Evolutionary conservation across 164 flowering plant genomes (phyloP).

Genomic region (Aristolochia californica): DNA sequence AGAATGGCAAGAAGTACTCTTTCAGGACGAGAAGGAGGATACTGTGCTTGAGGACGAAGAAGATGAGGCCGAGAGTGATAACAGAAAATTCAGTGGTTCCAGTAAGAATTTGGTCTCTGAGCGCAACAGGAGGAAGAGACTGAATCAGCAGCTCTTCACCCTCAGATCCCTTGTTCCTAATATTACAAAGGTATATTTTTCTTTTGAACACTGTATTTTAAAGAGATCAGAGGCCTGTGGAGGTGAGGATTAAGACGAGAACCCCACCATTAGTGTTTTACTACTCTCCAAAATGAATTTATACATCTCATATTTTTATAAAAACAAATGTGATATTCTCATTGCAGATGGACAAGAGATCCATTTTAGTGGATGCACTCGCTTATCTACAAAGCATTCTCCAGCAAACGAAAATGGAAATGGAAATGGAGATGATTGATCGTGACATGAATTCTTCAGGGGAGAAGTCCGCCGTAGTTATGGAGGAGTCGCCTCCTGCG

Average conservation of each 20-base stretch:
- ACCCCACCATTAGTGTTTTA: no score
- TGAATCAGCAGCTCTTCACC: conserved; percentile 17
- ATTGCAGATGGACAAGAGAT: conserved; percentile 17
- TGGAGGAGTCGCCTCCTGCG: not conserved
- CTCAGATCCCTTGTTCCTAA: conserved; percentile 23
- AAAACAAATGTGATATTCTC: no score
- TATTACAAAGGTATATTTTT: conserved; percentile 21
- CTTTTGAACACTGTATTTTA: no score
- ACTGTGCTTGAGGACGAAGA: not conserved
- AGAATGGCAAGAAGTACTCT: not conserved
- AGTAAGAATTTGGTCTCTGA: conserved; percentile 20
- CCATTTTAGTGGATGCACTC: conserved; percentile 15
- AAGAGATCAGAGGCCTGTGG: no score
- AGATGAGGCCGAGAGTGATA: not conserved
- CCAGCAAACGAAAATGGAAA: conserved; percentile 11
- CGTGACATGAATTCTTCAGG: not conserved
- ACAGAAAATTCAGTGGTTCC: conserved; percentile 1
- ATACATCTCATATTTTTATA: no score
- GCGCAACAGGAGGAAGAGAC: conserved; percentile 21
- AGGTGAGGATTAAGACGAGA: no score
- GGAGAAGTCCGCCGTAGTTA: not conserved
- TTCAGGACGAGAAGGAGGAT: no score
- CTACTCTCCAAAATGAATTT: no score
- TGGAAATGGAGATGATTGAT: conserved; percentile 1
- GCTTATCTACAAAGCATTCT: conserved; percentile 13